These are phyloP conservation scores for Fusarium proliferatum DNA, from an alignment of 2,329 filamentous ascomycete species.

Conservation along the genomic window DNA sequence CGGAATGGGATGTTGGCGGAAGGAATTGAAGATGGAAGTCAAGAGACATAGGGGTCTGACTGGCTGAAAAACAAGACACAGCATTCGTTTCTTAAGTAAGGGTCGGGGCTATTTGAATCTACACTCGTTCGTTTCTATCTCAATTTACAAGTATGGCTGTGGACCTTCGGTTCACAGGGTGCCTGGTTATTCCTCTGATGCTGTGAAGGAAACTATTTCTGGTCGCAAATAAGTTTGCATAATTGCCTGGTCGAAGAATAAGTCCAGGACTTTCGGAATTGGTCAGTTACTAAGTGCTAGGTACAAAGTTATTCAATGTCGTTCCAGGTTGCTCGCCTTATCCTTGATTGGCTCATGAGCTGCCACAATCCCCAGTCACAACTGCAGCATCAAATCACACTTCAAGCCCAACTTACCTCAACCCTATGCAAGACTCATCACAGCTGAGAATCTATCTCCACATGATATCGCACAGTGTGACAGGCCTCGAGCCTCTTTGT, in stretches of 20 bases:
- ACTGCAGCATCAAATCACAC: conserved; percentile 11
- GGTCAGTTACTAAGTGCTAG: neutral
- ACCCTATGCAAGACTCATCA: conserved; percentile 30
- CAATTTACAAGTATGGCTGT: neutral
- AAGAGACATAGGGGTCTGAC: neutral
- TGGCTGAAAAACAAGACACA: neutral
- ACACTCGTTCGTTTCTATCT: neutral
- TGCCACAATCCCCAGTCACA: conserved; percentile 14
- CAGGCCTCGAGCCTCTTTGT: conserved; percentile 19
- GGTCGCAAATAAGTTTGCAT: neutral
- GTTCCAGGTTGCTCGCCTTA: neutral
- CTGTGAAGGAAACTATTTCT: neutral
- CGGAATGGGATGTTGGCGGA: neutral
- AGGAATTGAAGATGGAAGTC: neutral
- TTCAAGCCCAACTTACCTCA: neutral
- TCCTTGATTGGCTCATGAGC: conserved; percentile 10
- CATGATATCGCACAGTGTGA: conserved; percentile 15
- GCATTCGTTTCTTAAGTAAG: neutral
- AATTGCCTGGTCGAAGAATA: neutral
- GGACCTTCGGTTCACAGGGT: neutral
- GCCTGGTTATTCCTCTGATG: neutral
- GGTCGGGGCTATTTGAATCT: neutral
- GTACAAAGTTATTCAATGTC: neutral
- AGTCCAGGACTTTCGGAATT: neutral
- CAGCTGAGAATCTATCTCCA: neutral